These are phyloP conservation scores for Coelastrella sp. DNA, from an alignment of 139 green algal genomes.

Conservation along the genomic window DNA sequence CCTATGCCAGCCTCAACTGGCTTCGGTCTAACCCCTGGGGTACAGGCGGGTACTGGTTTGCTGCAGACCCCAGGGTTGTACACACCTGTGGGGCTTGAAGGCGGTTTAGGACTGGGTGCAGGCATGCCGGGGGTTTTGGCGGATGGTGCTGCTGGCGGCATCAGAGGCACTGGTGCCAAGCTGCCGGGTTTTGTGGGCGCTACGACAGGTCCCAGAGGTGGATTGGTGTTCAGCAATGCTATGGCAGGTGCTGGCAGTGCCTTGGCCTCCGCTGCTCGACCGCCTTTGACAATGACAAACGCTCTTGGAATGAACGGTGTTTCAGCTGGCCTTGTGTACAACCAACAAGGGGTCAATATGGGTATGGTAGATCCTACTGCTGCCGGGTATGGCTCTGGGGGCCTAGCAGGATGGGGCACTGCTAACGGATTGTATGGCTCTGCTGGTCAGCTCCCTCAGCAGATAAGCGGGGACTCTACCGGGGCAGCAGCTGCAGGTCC, in stretches of 20 bases:
- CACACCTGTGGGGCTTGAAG: not conserved
- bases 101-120: not conserved
- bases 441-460: not conserved
- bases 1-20: too few species aligned
- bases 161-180: not conserved
- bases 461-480: not conserved
- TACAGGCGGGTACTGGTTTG: too few species aligned
- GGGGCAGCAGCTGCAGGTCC: not conserved
- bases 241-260: not conserved
- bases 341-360: not conserved
- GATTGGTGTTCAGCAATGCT: not conserved
- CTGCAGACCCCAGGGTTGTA: conserved; percentile 10
- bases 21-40: not conserved
- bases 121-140: not conserved
- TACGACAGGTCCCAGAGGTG: not conserved
- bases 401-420: not conserved
- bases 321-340: not conserved
- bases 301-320: not conserved
- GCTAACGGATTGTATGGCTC: not conserved
- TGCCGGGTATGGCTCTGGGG: not conserved
- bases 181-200: not conserved
- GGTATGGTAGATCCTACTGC: not conserved
- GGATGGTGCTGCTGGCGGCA: not conserved
- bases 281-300: not conserved
- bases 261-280: not conserved